A percentile compares a stretch with the other conserved stretches of the same genome.
phyloP scores from a whole-genome alignment of 2,329 filamentous ascomycete species.

The Ophidiomyces ophidiicola region DNA sequence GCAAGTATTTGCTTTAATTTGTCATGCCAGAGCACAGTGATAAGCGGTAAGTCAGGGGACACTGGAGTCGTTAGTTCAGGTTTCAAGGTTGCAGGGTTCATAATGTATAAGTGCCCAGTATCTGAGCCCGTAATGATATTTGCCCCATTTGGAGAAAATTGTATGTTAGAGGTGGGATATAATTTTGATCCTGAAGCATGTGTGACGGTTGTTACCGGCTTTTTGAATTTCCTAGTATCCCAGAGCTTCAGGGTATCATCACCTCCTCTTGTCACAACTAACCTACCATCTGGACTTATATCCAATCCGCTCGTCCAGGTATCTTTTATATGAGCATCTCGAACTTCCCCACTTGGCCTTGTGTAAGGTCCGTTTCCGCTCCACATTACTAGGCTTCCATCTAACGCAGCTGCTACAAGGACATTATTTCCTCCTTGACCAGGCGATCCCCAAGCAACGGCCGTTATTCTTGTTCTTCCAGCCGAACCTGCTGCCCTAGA shows the following conservation, averaged over 20 bases:
- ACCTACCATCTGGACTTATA: constrained; percentile 77
- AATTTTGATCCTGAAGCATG: constrained; percentile 74
- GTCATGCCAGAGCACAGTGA: constrained; percentile 80
- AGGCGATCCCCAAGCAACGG: constrained; percentile 71
- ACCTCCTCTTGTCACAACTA: constrained; percentile 81
- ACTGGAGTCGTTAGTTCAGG: constrained; percentile 77
- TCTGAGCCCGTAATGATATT: constrained; percentile 82
- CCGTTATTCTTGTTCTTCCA: constrained; percentile 85
- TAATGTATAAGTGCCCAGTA: constrained; percentile 74
- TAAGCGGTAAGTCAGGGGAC: constrained; percentile 70
- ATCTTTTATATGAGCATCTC: constrained; percentile 65
- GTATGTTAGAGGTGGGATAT: constrained; percentile 75
- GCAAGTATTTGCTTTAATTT: constrained; percentile 95
- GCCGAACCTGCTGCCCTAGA: constrained; percentile 78
- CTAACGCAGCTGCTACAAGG: constrained; percentile 69
- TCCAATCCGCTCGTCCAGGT: constrained; percentile 91
- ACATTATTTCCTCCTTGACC: constrained; percentile 66
- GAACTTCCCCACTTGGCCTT: constrained; percentile 69
- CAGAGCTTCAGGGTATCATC: constrained; percentile 91
- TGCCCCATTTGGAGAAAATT: constrained; percentile 71
- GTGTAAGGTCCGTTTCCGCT: constrained; percentile 75
- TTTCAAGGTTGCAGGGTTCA: constrained; percentile 82
- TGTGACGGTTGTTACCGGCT: constrained; percentile 64
- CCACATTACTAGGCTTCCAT: constrained; percentile 88
- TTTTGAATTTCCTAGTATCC: constrained; percentile 93